Evolutionary conservation across 2,329 filamentous ascomycete species (phyloP), one percentile per base, ranked within the genome.

Genomic region (Sphaerulina populicola): DNA sequence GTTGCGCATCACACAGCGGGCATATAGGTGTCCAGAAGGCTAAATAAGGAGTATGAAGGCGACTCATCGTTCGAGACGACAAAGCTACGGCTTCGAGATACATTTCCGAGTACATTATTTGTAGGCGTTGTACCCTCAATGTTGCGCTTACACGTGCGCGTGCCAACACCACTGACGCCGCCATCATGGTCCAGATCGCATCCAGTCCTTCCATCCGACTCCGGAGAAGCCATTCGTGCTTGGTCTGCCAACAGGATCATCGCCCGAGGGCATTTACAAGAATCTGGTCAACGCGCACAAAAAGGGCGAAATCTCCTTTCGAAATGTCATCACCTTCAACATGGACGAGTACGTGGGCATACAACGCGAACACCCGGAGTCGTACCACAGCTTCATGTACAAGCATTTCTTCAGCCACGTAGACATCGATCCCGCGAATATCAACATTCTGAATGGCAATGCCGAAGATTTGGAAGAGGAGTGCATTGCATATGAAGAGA

Each of bases 311-410:
- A 82, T 94, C 63, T 91, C 87, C 1, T 94, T 94, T 68, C 82
- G 84, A 64, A 80, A 94, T 83, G 86, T 94, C 63, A 79, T 93
- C 65, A 94, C 88, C 23, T 94, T 94, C 76, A 93, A 93, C 71
- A 93, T 93, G 88, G 88, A 94, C 71, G 88, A 94, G 72, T 94
- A 94, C 64, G 86, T 93, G 59, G 86, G 85, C 51, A 79, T 94
- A 56, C 83, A 87, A 31, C 81, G 86, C 63, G 86, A 90, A 62
- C 86, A 94, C 67, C 82, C 86, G 10, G 83, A 93, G 68, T 88
- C 83, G 63, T 94, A 94, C 71, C 88, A 94, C 73, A 86, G 83
- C 58, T 94, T 93, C 74, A 93, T 94, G 88, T 94, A 89, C 79
- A 87, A 86, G 71, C 78, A 93, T 72, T 88, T 94, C 76, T 94